A percentile compares a stretch with the other conserved stretches of the same genome.
phyloP scores from a whole-genome alignment of 1,139 yeast species.

The Candida glucosophila region DNA sequence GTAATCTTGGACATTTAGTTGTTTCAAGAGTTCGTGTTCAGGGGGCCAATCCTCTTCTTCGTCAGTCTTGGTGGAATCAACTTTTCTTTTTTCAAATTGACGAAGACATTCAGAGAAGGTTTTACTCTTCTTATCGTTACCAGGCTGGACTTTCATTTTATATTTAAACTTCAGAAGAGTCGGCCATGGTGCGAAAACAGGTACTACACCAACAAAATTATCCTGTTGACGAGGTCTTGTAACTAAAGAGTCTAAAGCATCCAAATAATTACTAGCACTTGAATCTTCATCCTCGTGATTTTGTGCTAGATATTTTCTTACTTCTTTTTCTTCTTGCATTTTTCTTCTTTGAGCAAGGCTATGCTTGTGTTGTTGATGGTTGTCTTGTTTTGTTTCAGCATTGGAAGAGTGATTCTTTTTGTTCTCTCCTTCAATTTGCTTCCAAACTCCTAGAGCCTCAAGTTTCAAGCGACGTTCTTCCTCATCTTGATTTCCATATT shows the following conservation, averaged over 20 bases:
- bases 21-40: slow-evolving; percentile 52
- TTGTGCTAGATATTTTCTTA: slow-evolving; percentile 35
- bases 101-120: slow-evolving; percentile 62
- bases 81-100: slow-evolving; percentile 47
- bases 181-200: slow-evolving; percentile 91
- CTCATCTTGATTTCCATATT: slow-evolving; percentile 88
- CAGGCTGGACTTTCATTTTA: slow-evolving; percentile 82
- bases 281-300: slow-evolving; percentile 30
- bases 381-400: slow-evolving; percentile 24
- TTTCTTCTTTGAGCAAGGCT: slow-evolving; percentile 23
- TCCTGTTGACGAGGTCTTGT: slow-evolving; percentile 37
- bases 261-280: slow-evolving; percentile 23
- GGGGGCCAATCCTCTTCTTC: slow-evolving; percentile 61
- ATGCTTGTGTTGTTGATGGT: slow-evolving; percentile 8
- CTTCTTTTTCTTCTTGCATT: slow-evolving; percentile 43
- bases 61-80: slow-evolving; percentile 44
- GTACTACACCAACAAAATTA: slow-evolving; percentile 52
- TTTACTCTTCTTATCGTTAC: slow-evolving; percentile 83
- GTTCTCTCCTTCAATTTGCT: slow-evolving; percentile 46
- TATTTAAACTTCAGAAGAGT: slow-evolving; percentile 68
- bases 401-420: too few species aligned
- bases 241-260: slow-evolving; percentile 31
- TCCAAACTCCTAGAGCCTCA: slow-evolving; percentile 77
- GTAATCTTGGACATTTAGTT: slow-evolving; percentile 44
- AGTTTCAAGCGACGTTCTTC: slow-evolving; percentile 69